Base-by-base conservation (phyloP, 176 grass and related monocot genomes). In the Coix lacrymajobi region DNA sequence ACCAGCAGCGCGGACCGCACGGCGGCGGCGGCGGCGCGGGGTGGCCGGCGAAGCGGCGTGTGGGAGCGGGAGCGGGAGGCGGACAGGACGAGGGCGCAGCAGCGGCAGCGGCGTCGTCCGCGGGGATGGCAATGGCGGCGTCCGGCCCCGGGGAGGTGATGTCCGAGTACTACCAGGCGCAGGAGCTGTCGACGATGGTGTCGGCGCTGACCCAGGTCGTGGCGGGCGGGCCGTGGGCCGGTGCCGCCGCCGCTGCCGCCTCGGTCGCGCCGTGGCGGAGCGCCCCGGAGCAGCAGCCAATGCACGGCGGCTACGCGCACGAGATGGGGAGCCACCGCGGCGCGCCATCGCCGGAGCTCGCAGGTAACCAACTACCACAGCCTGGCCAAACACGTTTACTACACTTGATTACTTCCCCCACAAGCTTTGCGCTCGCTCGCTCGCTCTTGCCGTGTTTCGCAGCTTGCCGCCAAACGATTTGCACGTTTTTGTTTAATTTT, bases 151-250 rank as follows among this genome's bases (percentile, higher is more conserved):
- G 58, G 41, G 78, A 29, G 28, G 15, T 91, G 77, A 68, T 97
- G 26, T 89, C 95, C 2, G 78, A 71, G 0, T 73, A 79, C 80
- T 72, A 81, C 57, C 92, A 89, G 65, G 90, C 11, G 45, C 83
- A 74, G 78, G 95, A 95, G 88, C 68, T 88, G 73, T 92, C 90
- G 0, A 72, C 84, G 34, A 93, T 98, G 88, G 95, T 95, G 58
- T 92, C 90, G 24, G 90, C 95, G 73, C 85, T 98, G 70, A 81
- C 75, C 60, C 80, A 88, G 30, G 95, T 98, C 60, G 52, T 98
- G 41, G 79, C 86, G 0, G 81, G 84, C 19, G 69, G 72, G 11
- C 48, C 43, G 71, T 60, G 57, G 57, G 31, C 12, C 24, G 73
- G 20, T 36, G 62, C 3, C 20, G 11, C 5, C 28, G 77, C 62